These are phyloP conservation scores for Xylaria curta DNA, from an alignment of 495 filamentous ascomycete species.

Conservation along the genomic window DNA sequence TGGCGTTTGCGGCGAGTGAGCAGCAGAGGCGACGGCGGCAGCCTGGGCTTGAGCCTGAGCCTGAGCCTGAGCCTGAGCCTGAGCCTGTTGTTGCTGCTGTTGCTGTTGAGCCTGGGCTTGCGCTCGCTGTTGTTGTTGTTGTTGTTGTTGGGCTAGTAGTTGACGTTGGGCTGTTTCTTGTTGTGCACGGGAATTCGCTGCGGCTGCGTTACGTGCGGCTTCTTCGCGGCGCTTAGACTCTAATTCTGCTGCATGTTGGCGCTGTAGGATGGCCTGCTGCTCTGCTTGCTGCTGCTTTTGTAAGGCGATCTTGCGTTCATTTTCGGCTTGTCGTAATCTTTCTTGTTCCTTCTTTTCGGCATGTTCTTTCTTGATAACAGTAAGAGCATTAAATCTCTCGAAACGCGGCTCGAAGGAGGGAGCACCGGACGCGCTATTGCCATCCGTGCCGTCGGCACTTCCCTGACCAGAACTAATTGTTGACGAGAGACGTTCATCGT, in stretches of 20 bases:
- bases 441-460: constrained; percentile 66
- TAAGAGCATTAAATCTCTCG: constrained; percentile 87
- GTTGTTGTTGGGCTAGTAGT: constrained; percentile 46
- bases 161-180: constrained; percentile 43
- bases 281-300: constrained; percentile 53
- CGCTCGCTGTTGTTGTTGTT: constrained; percentile 36
- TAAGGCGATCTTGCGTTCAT: constrained; percentile 65
- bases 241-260: constrained; percentile 38
- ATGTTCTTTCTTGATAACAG: constrained; percentile 78
- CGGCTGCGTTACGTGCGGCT: constrained; percentile 43
- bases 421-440: constrained; percentile 74
- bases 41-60: constrained; percentile 43
- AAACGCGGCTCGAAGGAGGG: constrained; percentile 83
- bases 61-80: constrained; percentile 30
- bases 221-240: constrained; percentile 49
- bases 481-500: constrained; percentile 81
- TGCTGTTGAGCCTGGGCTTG: constrained; percentile 57
- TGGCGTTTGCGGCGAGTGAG: constrained; percentile 45
- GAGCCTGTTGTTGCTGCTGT: constrained; percentile 40
- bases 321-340: constrained; percentile 65
- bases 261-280: constrained; percentile 33
- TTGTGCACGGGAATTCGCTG: constrained; percentile 33
- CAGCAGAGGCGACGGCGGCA: constrained; percentile 47
- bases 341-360: constrained; percentile 73
- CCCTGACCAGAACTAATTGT: constrained; percentile 61